Conservation (phyloP, 116 monocot genomes). For the Posidonia oceanica region DNA sequence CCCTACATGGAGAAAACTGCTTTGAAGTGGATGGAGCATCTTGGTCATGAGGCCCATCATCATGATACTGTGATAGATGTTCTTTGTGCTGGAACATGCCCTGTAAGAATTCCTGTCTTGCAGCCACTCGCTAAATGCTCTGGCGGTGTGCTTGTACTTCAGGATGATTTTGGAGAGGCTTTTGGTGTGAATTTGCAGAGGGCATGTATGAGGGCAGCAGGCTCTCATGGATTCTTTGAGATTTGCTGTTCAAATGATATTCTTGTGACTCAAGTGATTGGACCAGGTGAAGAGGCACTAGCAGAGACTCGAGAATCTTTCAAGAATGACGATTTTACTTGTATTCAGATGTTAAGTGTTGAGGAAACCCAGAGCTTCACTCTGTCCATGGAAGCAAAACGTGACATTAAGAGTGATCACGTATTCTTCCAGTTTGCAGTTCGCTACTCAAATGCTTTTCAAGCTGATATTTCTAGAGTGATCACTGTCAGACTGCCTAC, state of each 20-base stretch:
- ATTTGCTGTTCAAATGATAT: constrained; percentile 93
- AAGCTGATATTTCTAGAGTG: constrained; percentile 75
- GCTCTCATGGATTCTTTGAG: constrained; percentile 88
- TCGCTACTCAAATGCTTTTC: constrained; percentile 66
- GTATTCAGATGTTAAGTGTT: constrained; percentile 84
- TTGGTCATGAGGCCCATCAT: constrained; percentile 60
- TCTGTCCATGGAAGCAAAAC: constrained; percentile 75
- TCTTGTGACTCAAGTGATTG: constrained; percentile 92
- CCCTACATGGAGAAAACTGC: constrained; percentile 89
- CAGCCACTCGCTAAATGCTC: constrained; percentile 85
- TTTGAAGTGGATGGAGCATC: constrained; percentile 85
- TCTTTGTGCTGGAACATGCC: constrained; percentile 88
- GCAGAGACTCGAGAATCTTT: constrained; percentile 77
- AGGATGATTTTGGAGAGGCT: constrained; percentile 99
- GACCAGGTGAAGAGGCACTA: constrained; percentile 84
- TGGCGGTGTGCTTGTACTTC: constrained; percentile 86
- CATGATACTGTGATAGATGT: constrained; percentile 71
- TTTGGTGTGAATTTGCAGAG: constrained; percentile 98
- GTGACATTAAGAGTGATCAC: constrained; percentile 62
- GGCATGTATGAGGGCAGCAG: constrained; percentile 72
- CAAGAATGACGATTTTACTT: constrained; percentile 74
- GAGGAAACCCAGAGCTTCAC: constrained; percentile 93
- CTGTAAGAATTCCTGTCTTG: constrained; percentile 72
- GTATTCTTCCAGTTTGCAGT: constrained; percentile 90
- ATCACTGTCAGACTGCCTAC: constrained; percentile 84